Evolutionary conservation across 2,329 filamentous ascomycete species (phyloP).

Genomic region (Epichloe gansuensis): DNA sequence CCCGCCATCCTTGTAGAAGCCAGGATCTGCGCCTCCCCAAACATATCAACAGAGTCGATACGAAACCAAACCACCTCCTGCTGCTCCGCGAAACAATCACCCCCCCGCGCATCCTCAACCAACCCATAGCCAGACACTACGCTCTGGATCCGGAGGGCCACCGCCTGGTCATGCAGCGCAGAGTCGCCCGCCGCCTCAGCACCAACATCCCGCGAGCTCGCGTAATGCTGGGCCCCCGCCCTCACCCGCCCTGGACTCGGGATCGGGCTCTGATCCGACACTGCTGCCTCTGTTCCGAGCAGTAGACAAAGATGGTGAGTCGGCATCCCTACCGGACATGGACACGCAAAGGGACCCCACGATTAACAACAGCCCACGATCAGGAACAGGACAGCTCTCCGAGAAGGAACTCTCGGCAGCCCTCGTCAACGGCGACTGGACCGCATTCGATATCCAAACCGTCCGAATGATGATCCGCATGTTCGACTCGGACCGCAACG

Average conservation of each 20-base stretch:
- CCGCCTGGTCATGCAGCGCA: slow-evolving; percentile 3
- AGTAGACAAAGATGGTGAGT: slow-evolving; percentile 69
- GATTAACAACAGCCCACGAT: slow-evolving; percentile 4
- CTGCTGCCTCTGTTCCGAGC: slow-evolving; percentile 79
- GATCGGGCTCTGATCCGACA: slow-evolving; percentile 49
- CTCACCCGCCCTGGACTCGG: slow-evolving; percentile 42
- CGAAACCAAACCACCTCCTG: slow-evolving; percentile 34
- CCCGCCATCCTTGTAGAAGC: slow-evolving; percentile 18
- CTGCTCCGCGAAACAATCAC: slow-evolving; percentile 8
- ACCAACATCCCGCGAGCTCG: slow-evolving; percentile 38
- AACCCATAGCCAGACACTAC: slow-evolving; percentile 1
- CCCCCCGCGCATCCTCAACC: slow-evolving; percentile 2
- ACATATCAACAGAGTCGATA: slow-evolving; percentile 25
- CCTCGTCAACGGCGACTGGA: slow-evolving; percentile 93
- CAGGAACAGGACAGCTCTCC: slow-evolving; percentile 67
- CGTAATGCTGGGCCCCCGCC: slow-evolving; percentile 49
- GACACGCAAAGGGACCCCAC: background rate
- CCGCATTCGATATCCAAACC: slow-evolving; percentile 82
- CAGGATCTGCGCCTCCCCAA: slow-evolving; percentile 15
- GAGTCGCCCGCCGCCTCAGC: slow-evolving; percentile 23
- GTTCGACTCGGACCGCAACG: slow-evolving; percentile 88
- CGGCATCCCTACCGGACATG: too few species aligned
- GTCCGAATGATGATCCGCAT: slow-evolving; percentile 99
- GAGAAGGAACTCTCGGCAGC: slow-evolving; percentile 79
- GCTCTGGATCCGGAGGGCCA: background rate